phyloP scores from a whole-genome alignment of 2,329 filamentous ascomycete species.

The Aspergillus sp. region DNA sequence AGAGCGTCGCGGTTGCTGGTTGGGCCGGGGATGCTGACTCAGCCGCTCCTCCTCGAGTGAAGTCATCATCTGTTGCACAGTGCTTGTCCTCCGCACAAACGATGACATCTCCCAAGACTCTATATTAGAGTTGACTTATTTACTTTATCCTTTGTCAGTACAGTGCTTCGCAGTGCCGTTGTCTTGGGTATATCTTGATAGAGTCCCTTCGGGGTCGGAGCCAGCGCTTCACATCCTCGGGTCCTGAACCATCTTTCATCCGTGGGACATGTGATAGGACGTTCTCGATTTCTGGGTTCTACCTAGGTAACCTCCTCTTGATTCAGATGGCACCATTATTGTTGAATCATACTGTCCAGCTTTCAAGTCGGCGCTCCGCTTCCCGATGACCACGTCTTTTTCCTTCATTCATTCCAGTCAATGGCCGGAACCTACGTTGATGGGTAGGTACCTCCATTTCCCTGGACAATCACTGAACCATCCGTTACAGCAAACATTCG shows the following conservation, averaged over 20 bases:
- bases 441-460: neutral
- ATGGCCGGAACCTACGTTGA: too few species aligned
- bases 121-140: neutral
- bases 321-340: neutral
- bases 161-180: neutral
- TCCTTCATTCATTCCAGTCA: neutral
- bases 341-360: neutral
- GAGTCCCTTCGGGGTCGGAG: neutral
- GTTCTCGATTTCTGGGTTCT: neutral
- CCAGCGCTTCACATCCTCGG: neutral
- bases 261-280: neutral
- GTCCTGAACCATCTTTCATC: neutral
- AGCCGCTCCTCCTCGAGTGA: constrained; percentile 42
- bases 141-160: too few species aligned
- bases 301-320: neutral
- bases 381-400: neutral
- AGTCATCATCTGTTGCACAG: constrained; percentile 28
- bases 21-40: constrained; percentile 28
- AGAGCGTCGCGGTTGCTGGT: constrained; percentile 21
- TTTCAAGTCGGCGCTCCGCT: neutral
- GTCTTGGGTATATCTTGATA: neutral
- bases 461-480: neutral
- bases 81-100: neutral
- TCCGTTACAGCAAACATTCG: neutral
- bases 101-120: neutral